Conservation (phyloP, 768 basidiomycete genomes). For the Symmetrospora coprosmae region DNA sequence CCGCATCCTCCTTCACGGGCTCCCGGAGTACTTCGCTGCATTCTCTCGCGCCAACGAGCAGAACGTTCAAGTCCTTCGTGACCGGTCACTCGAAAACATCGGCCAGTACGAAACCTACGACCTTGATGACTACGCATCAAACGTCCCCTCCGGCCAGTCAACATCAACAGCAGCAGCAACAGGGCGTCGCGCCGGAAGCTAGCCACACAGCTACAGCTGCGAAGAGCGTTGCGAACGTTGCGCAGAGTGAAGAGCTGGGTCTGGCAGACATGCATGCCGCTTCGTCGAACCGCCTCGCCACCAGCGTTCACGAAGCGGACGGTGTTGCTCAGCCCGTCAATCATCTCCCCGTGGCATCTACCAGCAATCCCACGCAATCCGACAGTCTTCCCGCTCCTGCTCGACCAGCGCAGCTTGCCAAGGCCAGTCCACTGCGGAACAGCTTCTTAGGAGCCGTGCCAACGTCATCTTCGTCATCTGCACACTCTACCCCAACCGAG, state of each 20-base stretch:
- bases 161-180: neutral
- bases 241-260: neutral
- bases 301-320: neutral
- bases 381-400: neutral
- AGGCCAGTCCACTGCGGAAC: conserved; percentile 2
- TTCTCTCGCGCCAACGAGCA: conserved; percentile 10
- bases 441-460: neutral
- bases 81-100: conserved; percentile 1
- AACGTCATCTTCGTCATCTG: neutral
- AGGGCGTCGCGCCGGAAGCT: neutral
- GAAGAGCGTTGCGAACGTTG: neutral
- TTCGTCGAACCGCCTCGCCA: conserved; percentile 1
- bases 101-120: conserved; percentile 10
- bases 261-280: conserved; percentile 9
- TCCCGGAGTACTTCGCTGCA: conserved; percentile 3
- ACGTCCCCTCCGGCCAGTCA: neutral
- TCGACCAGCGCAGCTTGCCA: neutral
- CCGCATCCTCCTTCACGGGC: conserved; percentile 4
- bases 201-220: neutral
- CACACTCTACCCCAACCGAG: neutral
- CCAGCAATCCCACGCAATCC: neutral
- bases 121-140: neutral
- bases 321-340: neutral
- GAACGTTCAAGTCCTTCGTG: conserved; percentile 12
- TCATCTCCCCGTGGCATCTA: neutral